phyloP scores from a whole-genome alignment of 345 rosid species.

The Eucalyptus regnans region DNA sequence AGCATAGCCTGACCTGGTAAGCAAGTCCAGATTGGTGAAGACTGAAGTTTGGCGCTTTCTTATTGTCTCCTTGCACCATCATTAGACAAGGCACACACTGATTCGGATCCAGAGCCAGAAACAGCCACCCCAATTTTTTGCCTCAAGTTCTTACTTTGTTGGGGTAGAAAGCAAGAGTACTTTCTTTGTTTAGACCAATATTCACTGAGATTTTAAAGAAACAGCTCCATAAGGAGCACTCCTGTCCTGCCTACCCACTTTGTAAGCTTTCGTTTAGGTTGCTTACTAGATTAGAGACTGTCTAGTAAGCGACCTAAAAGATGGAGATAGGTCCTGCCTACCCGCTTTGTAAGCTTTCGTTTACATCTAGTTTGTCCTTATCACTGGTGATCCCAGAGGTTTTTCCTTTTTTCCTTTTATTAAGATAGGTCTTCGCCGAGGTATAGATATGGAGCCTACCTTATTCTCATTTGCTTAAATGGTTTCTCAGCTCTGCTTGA shows the following conservation, averaged over 20 bases:
- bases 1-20: neutral
- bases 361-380: neutral
- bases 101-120: neutral
- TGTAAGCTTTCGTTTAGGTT: neutral
- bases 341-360: neutral
- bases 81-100: neutral
- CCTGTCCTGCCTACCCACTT: neutral
- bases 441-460: neutral
- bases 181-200: neutral
- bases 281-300: too few species aligned
- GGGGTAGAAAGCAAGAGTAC: neutral
- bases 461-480: neutral
- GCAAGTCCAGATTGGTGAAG: neutral
- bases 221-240: neutral
- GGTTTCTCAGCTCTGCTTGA: neutral
- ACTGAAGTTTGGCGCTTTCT: neutral
- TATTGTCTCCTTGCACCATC: neutral
- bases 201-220: neutral
- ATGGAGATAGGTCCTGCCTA: neutral
- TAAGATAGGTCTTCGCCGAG: neutral
- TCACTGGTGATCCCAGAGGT: neutral
- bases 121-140: neutral
- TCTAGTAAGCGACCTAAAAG: too few species aligned
- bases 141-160: neutral
- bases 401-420: neutral